Evolutionary conservation across 2,329 filamentous ascomycete species (phyloP).

Genomic region (Elsinoe necatrix): DNA sequence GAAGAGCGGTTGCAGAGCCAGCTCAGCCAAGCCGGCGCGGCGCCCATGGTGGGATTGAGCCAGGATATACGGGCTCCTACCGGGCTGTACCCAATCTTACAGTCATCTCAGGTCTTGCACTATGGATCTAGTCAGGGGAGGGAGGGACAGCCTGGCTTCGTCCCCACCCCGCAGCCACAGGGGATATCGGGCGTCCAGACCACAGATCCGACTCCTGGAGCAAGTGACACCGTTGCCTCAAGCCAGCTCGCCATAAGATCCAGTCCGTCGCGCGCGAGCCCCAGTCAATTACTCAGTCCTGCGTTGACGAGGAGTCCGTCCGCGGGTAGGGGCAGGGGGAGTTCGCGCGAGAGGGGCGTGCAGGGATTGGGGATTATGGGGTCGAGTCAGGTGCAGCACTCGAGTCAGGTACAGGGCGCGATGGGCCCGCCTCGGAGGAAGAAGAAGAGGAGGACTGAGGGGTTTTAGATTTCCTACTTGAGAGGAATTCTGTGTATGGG

Average conservation of each 20-base stretch:
- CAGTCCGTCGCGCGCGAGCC: background rate
- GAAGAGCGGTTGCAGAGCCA: slow-evolving; percentile 9
- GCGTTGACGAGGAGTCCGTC: slow-evolving; percentile 3
- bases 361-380: slow-evolving; percentile 6
- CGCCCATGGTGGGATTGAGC: slow-evolving; percentile 14
- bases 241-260: background rate
- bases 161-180: background rate
- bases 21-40: slow-evolving; percentile 12
- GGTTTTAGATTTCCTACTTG: too few species aligned
- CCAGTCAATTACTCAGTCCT: background rate
- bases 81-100: background rate
- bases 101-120: background rate
- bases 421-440: slow-evolving; percentile 31
- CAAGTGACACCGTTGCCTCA: too few species aligned
- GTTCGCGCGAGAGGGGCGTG: background rate
- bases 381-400: background rate
- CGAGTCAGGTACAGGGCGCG: slow-evolving; percentile 20
- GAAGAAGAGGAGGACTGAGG: slow-evolving; percentile 37
- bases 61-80: background rate
- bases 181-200: too few species aligned
- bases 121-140: too few species aligned
- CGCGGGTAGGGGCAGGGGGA: background rate
- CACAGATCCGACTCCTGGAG: too few species aligned
- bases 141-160: background rate
- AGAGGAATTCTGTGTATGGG: background rate